phyloP scores from a whole-genome alignment of 2,329 filamentous ascomycete species.

The Cladosporium colombiae region DNA sequence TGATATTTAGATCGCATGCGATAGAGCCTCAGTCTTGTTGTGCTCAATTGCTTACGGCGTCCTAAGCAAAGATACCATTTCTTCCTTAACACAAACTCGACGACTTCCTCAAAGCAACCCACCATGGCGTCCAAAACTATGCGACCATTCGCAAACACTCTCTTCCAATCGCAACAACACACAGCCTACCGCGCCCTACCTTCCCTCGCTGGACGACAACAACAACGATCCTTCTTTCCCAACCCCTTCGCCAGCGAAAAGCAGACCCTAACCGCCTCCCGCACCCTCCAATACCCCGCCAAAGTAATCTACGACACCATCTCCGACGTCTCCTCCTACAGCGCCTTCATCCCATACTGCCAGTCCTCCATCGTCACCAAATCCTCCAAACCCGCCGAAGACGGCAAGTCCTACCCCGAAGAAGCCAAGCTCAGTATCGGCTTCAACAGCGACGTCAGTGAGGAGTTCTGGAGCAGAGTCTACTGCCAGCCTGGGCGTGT shows the following conservation, averaged over 20 bases:
- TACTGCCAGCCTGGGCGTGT: slow-evolving; percentile 71
- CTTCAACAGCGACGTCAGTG: slow-evolving; percentile 77
- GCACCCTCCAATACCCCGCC: slow-evolving; percentile 74
- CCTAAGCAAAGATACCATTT: neutral
- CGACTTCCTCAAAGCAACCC: neutral
- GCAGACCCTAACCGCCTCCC: slow-evolving; percentile 71
- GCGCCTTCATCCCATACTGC: slow-evolving; percentile 89
- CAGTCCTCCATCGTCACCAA: slow-evolving; percentile 72
- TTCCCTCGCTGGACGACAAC: slow-evolving; percentile 22
- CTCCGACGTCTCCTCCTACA: slow-evolving; percentile 83
- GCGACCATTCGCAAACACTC: slow-evolving; percentile 27
- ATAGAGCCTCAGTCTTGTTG: neutral
- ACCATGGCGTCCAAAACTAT: slow-evolving; percentile 20
- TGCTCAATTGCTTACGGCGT: neutral
- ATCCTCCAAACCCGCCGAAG: slow-evolving; percentile 58
- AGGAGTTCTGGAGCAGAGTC: slow-evolving; percentile 78
- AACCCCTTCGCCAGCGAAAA: slow-evolving; percentile 51
- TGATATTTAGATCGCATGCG: neutral
- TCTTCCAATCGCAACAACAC: slow-evolving; percentile 24
- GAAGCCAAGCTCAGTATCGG: slow-evolving; percentile 80
- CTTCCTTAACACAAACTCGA: neutral
- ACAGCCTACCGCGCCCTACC: slow-evolving; percentile 21
- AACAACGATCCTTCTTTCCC: slow-evolving; percentile 46
- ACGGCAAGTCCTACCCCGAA: slow-evolving; percentile 63
- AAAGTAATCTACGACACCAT: slow-evolving; percentile 78